Percentiles rank a stretch among this genome's conserved stretches.
Evolutionary conservation across 2,329 filamentous ascomycete species (phyloP).

Genomic region (Calonectria pauciramosa): DNA sequence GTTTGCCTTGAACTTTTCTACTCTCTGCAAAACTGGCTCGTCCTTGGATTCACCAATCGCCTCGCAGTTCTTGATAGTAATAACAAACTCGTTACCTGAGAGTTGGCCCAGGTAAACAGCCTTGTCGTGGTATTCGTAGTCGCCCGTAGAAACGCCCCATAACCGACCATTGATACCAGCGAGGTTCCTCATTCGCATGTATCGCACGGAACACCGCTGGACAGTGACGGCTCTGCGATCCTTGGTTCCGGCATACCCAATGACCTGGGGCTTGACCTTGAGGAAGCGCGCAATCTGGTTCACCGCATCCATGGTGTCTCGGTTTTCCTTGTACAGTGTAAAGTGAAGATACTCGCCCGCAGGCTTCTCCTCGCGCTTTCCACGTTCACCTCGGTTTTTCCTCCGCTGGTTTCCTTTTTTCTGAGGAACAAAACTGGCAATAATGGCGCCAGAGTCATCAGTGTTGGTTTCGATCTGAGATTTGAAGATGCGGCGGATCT

Average conservation of each 20-base stretch:
- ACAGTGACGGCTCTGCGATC: constrained; percentile 89
- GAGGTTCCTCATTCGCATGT: constrained; percentile 69
- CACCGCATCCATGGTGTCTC: constrained; percentile 94
- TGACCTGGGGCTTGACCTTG: constrained; percentile 80
- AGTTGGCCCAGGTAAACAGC: constrained; percentile 87
- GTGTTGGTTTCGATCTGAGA: constrained; percentile 84
- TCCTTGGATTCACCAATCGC: constrained; percentile 61
- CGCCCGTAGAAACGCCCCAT: constrained; percentile 78
- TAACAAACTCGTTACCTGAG: constrained; percentile 90
- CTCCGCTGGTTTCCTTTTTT: constrained; percentile 46
- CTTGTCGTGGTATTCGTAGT: constrained; percentile 82
- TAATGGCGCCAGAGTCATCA: constrained; percentile 67
- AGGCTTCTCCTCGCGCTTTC: constrained; percentile 49
- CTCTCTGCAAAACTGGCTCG: constrained; percentile 44
- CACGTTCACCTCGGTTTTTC: constrained; percentile 45
- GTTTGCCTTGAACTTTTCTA: constrained; percentile 51
- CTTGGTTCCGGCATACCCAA: constrained; percentile 87
- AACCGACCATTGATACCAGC: constrained; percentile 73
- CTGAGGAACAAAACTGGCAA: constrained; percentile 74
- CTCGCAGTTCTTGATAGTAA: constrained; percentile 88
- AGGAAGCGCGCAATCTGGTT: constrained; percentile 81
- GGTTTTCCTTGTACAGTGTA: constrained; percentile 95
- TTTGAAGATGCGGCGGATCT: constrained; percentile 84
- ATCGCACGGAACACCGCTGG: constrained; percentile 79
- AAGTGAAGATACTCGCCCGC: constrained; percentile 88